Percentiles rank a stretch among this genome's conserved stretches.
Evolutionary conservation across 1,139 yeast genomes (phyloP).

Genomic region (Geotrichum phurueaensis): DNA sequence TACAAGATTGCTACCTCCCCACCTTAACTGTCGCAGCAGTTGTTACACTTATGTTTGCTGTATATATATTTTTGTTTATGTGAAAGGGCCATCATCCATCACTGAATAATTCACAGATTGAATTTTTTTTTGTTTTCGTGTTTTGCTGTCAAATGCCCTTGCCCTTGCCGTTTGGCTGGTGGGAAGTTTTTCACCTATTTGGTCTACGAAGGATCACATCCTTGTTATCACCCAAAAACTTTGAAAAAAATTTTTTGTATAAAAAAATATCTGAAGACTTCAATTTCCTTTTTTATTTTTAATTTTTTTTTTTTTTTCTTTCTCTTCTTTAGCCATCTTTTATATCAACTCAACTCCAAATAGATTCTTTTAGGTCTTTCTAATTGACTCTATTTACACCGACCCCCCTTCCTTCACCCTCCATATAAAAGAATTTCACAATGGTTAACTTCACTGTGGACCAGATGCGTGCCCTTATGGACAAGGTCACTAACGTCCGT

Average conservation of each 20-base stretch:
- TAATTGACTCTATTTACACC: neutral
- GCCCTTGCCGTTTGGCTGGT: neutral
- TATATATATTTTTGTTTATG: no score
- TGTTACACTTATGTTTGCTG: neutral
- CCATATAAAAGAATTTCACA: neutral
- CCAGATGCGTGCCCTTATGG: constrained; percentile 98
- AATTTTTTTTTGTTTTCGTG: no score
- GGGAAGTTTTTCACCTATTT: neutral
- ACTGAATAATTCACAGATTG: no score
- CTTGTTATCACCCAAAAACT: neutral
- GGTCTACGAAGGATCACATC: neutral
- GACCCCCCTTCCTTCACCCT: neutral
- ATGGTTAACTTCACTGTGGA: constrained; percentile 37
- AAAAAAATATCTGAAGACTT: neutral
- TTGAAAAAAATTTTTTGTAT: neutral
- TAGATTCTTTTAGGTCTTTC: neutral
- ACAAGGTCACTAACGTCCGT: constrained; percentile 97
- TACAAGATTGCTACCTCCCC: neutral
- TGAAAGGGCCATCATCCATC: no score
- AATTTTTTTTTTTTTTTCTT: neutral
- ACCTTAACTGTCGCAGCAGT: neutral
- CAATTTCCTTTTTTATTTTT: neutral
- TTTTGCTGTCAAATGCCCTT: neutral
- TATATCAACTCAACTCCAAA: neutral
- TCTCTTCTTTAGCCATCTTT: neutral